Evolutionary conservation across 1,284 basidiomycete genomes (phyloP).

Genomic region (Trichosporon sp.): DNA sequence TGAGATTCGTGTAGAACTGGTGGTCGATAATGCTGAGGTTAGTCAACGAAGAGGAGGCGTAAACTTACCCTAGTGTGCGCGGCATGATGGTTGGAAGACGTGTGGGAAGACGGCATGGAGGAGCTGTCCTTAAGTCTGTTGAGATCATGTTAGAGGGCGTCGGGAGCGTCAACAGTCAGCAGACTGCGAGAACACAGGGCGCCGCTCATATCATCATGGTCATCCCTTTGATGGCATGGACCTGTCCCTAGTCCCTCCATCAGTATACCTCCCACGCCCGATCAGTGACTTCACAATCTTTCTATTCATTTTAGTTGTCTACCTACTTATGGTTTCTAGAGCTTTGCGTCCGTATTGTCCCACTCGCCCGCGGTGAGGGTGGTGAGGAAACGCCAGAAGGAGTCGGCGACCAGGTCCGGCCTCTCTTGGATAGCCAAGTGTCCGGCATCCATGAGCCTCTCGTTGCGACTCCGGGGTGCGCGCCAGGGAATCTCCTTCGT

Average conservation of each 20-base stretch:
- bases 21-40: too few relatives aligned
- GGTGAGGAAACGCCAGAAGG: constrained; percentile 39
- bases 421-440: constrained; percentile 44
- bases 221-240: background rate
- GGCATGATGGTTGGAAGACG: too few relatives aligned
- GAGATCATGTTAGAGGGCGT: too few relatives aligned
- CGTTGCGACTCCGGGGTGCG: constrained; percentile 37
- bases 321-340: background rate
- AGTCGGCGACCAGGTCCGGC: constrained; percentile 41
- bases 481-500: constrained; percentile 43
- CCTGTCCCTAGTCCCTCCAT: background rate
- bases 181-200: background rate
- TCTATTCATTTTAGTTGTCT: background rate
- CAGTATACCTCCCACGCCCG: background rate
- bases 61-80: too few relatives aligned
- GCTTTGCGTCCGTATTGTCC: constrained; percentile 15
- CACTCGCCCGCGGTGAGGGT: constrained; percentile 25
- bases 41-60: too few relatives aligned
- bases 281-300: background rate
- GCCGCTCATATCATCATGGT: background rate
- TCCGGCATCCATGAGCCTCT: constrained; percentile 39
- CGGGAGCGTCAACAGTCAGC: too few relatives aligned
- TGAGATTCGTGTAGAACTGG: too few relatives aligned
- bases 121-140: too few relatives aligned
- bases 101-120: too few relatives aligned